These are phyloP conservation scores for Penicillium salamii DNA, from an alignment of 495 filamentous ascomycete species.

Conservation along the genomic window DNA sequence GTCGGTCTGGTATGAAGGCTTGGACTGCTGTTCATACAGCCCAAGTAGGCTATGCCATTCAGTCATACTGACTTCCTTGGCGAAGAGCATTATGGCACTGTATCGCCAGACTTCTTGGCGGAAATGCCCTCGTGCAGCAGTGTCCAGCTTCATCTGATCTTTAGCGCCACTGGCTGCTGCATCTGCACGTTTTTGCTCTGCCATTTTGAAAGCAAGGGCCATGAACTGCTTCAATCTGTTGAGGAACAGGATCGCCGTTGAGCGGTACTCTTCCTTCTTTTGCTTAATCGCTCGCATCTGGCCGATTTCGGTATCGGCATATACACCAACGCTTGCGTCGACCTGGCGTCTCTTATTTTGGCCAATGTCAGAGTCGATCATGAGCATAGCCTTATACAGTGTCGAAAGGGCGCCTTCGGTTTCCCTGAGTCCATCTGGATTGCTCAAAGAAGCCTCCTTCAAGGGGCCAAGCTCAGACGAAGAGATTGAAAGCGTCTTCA, in stretches of 20 bases:
- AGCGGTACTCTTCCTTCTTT: slow-evolving; percentile 82
- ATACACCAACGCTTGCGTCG: slow-evolving; percentile 55
- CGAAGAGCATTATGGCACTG: slow-evolving; percentile 78
- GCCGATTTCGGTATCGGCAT: slow-evolving; percentile 75
- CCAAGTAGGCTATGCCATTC: slow-evolving; percentile 79
- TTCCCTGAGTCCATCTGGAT: slow-evolving; percentile 62
- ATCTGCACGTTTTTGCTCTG: slow-evolving; percentile 61
- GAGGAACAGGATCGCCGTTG: slow-evolving; percentile 69
- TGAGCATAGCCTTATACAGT: slow-evolving; percentile 90
- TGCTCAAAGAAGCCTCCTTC: slow-evolving; percentile 70
- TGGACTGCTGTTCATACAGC: slow-evolving; percentile 74
- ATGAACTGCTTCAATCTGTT: slow-evolving; percentile 77
- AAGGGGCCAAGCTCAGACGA: slow-evolving; percentile 68
- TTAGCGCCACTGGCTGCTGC: slow-evolving; percentile 44
- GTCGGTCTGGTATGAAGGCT: slow-evolving; percentile 74
- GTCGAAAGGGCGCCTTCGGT: slow-evolving; percentile 76
- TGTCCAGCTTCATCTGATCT: slow-evolving; percentile 48
- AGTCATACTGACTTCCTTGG: slow-evolving; percentile 71
- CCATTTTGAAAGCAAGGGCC: slow-evolving; percentile 73
- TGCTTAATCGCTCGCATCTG: slow-evolving; percentile 92
- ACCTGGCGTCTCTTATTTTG: slow-evolving; percentile 45
- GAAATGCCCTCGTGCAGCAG: slow-evolving; percentile 47
- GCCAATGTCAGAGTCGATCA: slow-evolving; percentile 78
- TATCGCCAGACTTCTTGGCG: slow-evolving; percentile 74
- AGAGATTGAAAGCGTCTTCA: slow-evolving; percentile 86